Base-by-base conservation (phyloP, 2,329 filamentous ascomycete genomes). In the Alternaria ventricosa region DNA sequence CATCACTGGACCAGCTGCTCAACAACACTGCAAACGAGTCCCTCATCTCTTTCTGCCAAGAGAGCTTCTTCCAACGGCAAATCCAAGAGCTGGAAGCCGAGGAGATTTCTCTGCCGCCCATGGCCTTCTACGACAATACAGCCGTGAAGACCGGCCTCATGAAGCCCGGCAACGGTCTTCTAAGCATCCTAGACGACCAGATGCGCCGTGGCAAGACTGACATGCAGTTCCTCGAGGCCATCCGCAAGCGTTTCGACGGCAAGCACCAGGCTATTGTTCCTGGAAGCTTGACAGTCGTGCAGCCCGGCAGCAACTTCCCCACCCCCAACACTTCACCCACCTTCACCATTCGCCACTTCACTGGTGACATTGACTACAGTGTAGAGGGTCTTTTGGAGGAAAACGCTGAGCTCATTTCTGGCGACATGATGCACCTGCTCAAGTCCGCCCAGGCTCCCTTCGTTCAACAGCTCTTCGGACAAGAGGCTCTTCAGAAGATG, bases 111-210 rank as follows among this genome's bases (percentile, higher is more conserved):
- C 93, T 99, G 3, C 88, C 94, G 3, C 90, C 94, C 1, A 97
- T 95, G 0, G 97, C 93, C 82, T 99, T 98, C 80, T 99, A 97
- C 72, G 96, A 99, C 81, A 99, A 98, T 80, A 94, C 92, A 0
- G 96, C 98, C 78, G 94, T 95, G 10, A 94, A 97, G 64, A 93
- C 92, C 74, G 95, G 94, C 12, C 86, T 99, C 30, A 84, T 99
- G 59, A 99, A 98, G 83, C 87, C 93, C 60, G 93, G 94, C 25
- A 98, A 98, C 74, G 96, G 96, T 47, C 84, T 99, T 43, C 85
- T 99, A 20, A 94, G 93, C 80, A 99, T 99, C 67, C 84, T 99
- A 0, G 96, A 99, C 75, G 96, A 99, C 75, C 96, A 99, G 80
- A 97, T 94, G 47, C 90, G 92, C 53, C 92, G 95, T 57, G 92